Percentiles rank a stretch among this genome's conserved stretches.
Conservation (phyloP, 805 yeast species). For the Kluyveromyces nonfermentans region DNA sequence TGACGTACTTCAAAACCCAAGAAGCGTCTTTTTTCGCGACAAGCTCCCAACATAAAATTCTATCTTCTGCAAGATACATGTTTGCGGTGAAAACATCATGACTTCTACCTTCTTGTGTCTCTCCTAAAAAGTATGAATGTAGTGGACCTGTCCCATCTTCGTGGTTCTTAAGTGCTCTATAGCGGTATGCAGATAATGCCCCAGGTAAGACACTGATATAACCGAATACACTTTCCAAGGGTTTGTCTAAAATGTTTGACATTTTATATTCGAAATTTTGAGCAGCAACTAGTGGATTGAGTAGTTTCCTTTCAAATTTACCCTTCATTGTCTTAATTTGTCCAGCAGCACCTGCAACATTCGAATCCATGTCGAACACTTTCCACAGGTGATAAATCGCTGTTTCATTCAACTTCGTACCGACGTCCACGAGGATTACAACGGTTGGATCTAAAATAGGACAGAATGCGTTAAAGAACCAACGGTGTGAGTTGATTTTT, state of each 20-base stretch:
- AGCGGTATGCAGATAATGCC: conserved; percentile 90
- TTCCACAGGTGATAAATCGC: conserved; percentile 95
- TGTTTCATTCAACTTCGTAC: conserved; percentile 84
- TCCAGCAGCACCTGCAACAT: conserved; percentile 98
- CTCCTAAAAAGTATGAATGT: conserved; percentile 84
- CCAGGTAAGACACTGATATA: conserved; percentile 93
- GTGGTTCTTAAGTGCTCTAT: conserved; percentile 74
- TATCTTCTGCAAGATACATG: conserved; percentile 95
- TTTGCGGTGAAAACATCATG: conserved; percentile 89
- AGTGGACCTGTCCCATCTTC: conserved; percentile 91
- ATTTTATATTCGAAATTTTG: conserved; percentile 95
- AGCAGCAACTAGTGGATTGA: conserved; percentile 90
- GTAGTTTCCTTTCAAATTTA: conserved; percentile 65
- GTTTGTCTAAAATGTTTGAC: conserved; percentile 94
- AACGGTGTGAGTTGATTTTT: conserved; percentile 93
- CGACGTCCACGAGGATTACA: conserved; percentile 86
- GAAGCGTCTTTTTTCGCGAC: conserved; percentile 75
- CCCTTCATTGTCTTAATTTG: conserved; percentile 96
- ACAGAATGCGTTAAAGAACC: conserved; percentile 94
- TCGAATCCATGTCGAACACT: conserved; percentile 91
- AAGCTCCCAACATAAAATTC: conserved; percentile 92
- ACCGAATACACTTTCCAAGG: conserved; percentile 86
- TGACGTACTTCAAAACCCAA: conserved; percentile 88
- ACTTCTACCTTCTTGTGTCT: conserved; percentile 43
- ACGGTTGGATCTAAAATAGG: conserved; percentile 90